These are phyloP conservation scores for Cymbidium sinense DNA, from an alignment of 106 monocot species.

Conservation along the genomic window DNA sequence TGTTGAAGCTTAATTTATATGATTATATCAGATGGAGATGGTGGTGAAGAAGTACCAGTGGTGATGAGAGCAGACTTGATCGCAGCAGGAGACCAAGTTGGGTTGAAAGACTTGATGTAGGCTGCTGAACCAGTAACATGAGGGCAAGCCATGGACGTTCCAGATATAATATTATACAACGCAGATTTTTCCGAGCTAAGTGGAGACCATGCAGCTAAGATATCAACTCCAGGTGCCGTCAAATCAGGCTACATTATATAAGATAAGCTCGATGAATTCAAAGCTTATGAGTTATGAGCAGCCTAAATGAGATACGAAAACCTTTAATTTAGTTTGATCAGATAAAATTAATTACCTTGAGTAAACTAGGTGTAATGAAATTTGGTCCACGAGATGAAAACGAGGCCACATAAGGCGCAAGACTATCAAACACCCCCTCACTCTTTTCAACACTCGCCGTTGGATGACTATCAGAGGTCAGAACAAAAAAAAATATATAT, in stretches of 20 bases:
- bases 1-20: too few relatives aligned
- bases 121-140: slow-evolving; percentile 21
- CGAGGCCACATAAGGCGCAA: slow-evolving; percentile 13
- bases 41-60: slow-evolving; percentile 22
- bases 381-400: slow-evolving; percentile 35
- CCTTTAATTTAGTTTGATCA: not conserved
- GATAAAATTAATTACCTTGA: slow-evolving; percentile 16
- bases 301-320: too few relatives aligned
- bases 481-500: not conserved
- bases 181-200: not conserved
- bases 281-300: not conserved
- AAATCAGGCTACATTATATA: slow-evolving; percentile 10
- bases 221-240: slow-evolving; percentile 15
- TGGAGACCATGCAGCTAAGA: slow-evolving; percentile 15
- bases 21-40: too few relatives aligned
- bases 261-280: not conserved
- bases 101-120: slow-evolving; percentile 29
- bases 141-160: slow-evolving; percentile 41
- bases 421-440: slow-evolving; percentile 7
- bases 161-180: slow-evolving; percentile 25
- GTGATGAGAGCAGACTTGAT: slow-evolving; percentile 36
- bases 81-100: slow-evolving; percentile 27
- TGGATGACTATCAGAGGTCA: slow-evolving; percentile 10
- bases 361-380: slow-evolving; percentile 17
- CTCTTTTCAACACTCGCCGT: slow-evolving; percentile 22